A percentile compares a stretch with the other conserved stretches of the same genome.
Evolutionary conservation across 176 grass and related monocot species (phyloP).

Genomic region (Aegilops bicornis): DNA sequence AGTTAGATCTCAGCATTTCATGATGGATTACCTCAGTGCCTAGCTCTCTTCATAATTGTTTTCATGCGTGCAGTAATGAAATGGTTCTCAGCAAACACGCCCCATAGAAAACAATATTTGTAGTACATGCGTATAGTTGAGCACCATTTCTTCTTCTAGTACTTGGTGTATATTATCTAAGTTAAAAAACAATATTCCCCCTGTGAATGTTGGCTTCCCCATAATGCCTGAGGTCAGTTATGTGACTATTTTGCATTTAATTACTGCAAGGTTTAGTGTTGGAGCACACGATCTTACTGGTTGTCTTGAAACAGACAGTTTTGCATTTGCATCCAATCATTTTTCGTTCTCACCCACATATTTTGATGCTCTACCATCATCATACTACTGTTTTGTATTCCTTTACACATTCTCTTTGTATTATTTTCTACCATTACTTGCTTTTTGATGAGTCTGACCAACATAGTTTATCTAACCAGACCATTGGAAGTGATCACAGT

Average conservation of each 20-base stretch:
- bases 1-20: not conserved
- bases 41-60: not conserved
- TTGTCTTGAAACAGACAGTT: constrained; percentile 11
- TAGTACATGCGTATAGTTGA: not conserved
- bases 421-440: not conserved
- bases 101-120: not conserved
- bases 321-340: not conserved
- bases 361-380: not conserved
- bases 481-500: constrained; percentile 18
- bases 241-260: not conserved
- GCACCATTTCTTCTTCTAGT: not conserved
- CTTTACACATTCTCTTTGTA: not conserved
- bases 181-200: no score
- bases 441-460: not conserved
- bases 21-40: not conserved
- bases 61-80: not conserved
- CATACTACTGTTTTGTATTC: not conserved
- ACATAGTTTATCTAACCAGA: constrained; percentile 36
- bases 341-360: not conserved
- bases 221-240: not conserved
- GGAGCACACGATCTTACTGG: not conserved
- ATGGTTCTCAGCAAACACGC: not conserved
- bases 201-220: not conserved
- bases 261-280: not conserved
- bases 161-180: not conserved